A percentile compares a stretch with the other conserved stretches of the same genome.
These are phyloP conservation scores for Globisporangium spinosum DNA, from an alignment of 352 stramenopile species.

Conservation along the genomic window DNA sequence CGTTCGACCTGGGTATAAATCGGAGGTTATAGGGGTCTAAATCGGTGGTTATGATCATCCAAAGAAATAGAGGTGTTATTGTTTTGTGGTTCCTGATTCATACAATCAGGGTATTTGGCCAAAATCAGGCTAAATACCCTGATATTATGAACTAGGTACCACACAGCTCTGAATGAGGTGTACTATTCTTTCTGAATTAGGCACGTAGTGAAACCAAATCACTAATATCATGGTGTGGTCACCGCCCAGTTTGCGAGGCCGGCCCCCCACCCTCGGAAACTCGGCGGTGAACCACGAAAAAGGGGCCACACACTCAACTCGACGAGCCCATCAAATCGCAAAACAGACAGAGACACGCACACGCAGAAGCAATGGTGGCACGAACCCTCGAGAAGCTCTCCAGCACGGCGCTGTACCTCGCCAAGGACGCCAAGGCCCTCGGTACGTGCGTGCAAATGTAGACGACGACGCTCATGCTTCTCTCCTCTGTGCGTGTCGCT, in stretches of 20 bases:
- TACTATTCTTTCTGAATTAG: not conserved
- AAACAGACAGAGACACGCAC: conserved; percentile 17
- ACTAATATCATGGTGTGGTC: not conserved
- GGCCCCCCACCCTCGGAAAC: conserved; percentile 12
- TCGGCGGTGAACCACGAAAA: conserved; percentile 13
- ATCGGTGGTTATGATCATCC: too few species aligned
- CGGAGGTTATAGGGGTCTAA: too few species aligned
- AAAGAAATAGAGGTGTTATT: too few species aligned
- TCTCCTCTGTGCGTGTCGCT: conserved; percentile 1
- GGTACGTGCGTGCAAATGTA: conserved; percentile 31
- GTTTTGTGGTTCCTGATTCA: too few species aligned
- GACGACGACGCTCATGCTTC: not conserved
- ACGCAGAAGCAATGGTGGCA: conserved; percentile 27
- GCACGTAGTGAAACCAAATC: not conserved
- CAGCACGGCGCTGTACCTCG: conserved; percentile 40
- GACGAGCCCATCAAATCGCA: not conserved
- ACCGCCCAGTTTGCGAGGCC: not conserved
- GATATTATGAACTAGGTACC: too few species aligned
- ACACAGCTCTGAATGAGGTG: too few species aligned
- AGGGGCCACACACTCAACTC: not conserved
- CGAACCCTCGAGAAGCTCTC: conserved; percentile 35
- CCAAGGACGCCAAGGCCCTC: conserved; percentile 46
- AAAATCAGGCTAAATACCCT: too few species aligned
- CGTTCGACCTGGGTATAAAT: too few species aligned
- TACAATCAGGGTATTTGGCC: too few species aligned